These are phyloP conservation scores for Lactarius quietus DNA, from an alignment of 768 basidiomycete species.

Conservation along the genomic window DNA sequence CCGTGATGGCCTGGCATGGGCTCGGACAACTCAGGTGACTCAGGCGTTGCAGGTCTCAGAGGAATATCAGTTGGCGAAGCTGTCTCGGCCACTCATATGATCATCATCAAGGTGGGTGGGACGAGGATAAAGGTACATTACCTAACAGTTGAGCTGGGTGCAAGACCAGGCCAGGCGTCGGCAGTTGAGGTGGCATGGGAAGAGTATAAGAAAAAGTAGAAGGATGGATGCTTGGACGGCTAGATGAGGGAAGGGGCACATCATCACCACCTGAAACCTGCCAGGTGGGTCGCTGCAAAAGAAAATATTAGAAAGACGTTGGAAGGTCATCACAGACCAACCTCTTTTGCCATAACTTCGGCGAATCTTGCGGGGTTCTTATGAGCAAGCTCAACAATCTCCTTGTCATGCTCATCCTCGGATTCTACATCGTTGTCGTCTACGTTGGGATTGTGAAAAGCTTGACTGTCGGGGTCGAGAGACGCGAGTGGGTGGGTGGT, in stretches of 20 bases:
- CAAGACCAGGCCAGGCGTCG: too few species aligned
- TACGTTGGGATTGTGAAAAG: neutral
- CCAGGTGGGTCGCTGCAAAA: neutral
- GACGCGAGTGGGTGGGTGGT: neutral
- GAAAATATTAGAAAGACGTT: neutral
- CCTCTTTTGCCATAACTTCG: neutral
- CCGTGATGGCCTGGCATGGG: neutral
- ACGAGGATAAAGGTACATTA: too few species aligned
- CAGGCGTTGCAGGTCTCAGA: too few species aligned
- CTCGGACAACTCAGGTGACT: neutral
- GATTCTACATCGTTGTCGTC: neutral
- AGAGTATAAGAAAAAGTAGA: too few species aligned
- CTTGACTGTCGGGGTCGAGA: neutral
- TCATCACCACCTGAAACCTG: too few species aligned
- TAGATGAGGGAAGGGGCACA: too few species aligned
- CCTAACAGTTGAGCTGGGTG: too few species aligned
- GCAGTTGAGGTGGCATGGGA: too few species aligned
- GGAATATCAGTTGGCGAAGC: too few species aligned
- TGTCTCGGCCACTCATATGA: too few species aligned
- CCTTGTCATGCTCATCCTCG: neutral
- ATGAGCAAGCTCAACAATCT: neutral
- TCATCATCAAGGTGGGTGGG: too few species aligned
- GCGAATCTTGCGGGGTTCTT: neutral
- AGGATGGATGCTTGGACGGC: too few species aligned
- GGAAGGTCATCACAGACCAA: neutral